Percentiles rank a stretch among this genome's conserved stretches.
Evolutionary conservation across 2,329 filamentous ascomycete species (phyloP).

Genomic region (Zymoseptoria pseudotritici): DNA sequence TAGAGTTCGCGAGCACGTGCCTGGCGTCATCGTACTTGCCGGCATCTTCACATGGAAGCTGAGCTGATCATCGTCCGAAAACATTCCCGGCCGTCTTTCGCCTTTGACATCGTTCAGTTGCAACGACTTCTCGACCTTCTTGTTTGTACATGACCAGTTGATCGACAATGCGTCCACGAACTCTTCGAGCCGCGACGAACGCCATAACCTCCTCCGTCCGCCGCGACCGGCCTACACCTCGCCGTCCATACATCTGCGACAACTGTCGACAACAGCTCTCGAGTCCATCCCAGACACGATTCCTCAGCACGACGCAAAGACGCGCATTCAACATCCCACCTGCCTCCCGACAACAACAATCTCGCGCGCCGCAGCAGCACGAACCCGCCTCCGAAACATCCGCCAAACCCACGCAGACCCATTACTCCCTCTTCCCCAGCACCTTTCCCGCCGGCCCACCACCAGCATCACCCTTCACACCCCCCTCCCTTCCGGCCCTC

Average conservation of each 20-base stretch:
- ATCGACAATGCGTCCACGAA: background rate
- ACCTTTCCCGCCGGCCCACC: constrained; percentile 73
- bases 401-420: constrained; percentile 38
- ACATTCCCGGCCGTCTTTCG: background rate
- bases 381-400: constrained; percentile 1
- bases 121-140: background rate
- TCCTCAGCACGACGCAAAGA: background rate
- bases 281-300: background rate
- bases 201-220: background rate
- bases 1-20: background rate
- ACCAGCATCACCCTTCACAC: constrained; percentile 64
- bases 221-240: background rate
- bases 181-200: background rate
- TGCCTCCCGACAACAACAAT: constrained; percentile 6
- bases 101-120: background rate
- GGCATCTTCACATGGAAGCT: background rate
- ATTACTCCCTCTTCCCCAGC: constrained; percentile 83
- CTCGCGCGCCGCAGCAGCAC: constrained; percentile 1
- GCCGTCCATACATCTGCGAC: constrained; percentile 16
- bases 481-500: constrained; percentile 65
- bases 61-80: background rate
- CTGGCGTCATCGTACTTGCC: background rate
- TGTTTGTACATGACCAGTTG: background rate
- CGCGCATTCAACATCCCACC: constrained; percentile 5
- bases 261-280: constrained; percentile 8